phyloP scores from a whole-genome alignment of 208 protist species.

The Phytomonas sp. region DNA sequence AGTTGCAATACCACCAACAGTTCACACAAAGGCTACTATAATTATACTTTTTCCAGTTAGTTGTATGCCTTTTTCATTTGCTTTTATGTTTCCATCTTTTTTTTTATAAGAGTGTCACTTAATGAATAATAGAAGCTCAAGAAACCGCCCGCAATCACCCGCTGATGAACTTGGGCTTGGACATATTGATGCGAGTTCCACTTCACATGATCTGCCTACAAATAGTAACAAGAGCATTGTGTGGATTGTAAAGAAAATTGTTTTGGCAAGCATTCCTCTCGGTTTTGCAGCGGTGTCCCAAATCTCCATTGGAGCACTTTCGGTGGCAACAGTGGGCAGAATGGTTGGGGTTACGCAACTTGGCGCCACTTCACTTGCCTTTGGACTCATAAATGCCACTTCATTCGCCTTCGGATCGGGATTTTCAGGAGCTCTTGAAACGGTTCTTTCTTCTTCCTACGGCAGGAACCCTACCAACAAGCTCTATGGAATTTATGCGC shows the following conservation, averaged over 20 bases:
- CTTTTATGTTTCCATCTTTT: neutral
- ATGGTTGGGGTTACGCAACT: slow-evolving; percentile 41
- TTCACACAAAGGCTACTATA: neutral
- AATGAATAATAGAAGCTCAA: neutral
- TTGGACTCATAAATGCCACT: slow-evolving; percentile 73
- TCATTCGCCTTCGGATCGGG: slow-evolving; percentile 52
- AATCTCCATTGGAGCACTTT: slow-evolving; percentile 38
- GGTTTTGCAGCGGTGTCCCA: slow-evolving; percentile 51
- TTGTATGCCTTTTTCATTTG: neutral
- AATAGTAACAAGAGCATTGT: slow-evolving; percentile 2
- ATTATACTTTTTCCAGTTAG: neutral
- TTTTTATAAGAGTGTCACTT: neutral
- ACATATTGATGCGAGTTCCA: neutral
- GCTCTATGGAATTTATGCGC: slow-evolving; percentile 61
- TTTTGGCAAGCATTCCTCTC: slow-evolving; percentile 32
- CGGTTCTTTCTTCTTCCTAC: slow-evolving; percentile 66
- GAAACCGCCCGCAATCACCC: neutral
- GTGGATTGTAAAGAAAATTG: slow-evolving; percentile 3
- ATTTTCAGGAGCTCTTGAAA: slow-evolving; percentile 72
- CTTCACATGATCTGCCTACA: neutral
- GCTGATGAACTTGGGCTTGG: neutral
- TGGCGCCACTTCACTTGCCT: slow-evolving; percentile 51
- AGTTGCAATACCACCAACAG: neutral
- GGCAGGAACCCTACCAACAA: slow-evolving; percentile 60
- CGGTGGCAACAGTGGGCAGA: slow-evolving; percentile 46